A percentile compares a stretch with the other conserved stretches of the same genome.
phyloP scores from a whole-genome alignment of 768 basidiomycete genomes.

The Mycena filopes region DNA sequence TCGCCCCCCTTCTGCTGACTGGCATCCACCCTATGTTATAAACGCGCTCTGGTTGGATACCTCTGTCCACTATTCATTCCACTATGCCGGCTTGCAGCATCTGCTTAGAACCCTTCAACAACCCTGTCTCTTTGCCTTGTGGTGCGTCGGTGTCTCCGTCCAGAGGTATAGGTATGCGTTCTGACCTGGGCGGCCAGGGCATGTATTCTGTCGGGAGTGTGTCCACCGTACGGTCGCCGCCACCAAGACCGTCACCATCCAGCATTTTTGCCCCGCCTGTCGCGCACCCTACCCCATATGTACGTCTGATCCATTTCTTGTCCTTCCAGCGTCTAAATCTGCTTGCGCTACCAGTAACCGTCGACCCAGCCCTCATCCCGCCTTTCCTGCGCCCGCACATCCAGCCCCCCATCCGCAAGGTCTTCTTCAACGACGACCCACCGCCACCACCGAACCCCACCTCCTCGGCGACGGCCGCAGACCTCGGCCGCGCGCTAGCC shows the following conservation, averaged over 20 bases:
- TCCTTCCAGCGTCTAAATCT: not conserved
- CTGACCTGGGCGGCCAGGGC: slow-evolving; percentile 52
- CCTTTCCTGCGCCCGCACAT: slow-evolving; percentile 68
- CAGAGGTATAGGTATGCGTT: not conserved
- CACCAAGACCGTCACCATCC: slow-evolving; percentile 56
- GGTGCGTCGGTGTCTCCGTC: slow-evolving; percentile 52
- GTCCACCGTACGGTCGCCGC: slow-evolving; percentile 60
- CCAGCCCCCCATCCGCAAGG: slow-evolving; percentile 65
- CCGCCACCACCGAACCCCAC: slow-evolving; percentile 19
- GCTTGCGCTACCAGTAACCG: slow-evolving; percentile 48
- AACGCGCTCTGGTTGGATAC: too few species aligned
- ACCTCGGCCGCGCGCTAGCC: slow-evolving; percentile 43
- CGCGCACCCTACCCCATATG: slow-evolving; percentile 64
- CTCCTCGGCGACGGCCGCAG: slow-evolving; percentile 21
- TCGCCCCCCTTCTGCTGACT: too few species aligned
- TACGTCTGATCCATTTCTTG: slow-evolving; percentile 43
- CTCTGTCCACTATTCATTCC: not conserved
- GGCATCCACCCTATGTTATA: too few species aligned
- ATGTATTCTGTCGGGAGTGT: slow-evolving; percentile 73
- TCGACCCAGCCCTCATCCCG: slow-evolving; percentile 62
- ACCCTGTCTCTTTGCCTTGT: slow-evolving; percentile 71
- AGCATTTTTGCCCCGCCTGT: slow-evolving; percentile 69
- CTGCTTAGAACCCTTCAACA: slow-evolving; percentile 65
- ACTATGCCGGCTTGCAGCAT: slow-evolving; percentile 68
- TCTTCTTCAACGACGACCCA: slow-evolving; percentile 56